Evolutionary conservation across 208 protist genomes (phyloP).

Genomic region (Leishmania tarentolae): DNA sequence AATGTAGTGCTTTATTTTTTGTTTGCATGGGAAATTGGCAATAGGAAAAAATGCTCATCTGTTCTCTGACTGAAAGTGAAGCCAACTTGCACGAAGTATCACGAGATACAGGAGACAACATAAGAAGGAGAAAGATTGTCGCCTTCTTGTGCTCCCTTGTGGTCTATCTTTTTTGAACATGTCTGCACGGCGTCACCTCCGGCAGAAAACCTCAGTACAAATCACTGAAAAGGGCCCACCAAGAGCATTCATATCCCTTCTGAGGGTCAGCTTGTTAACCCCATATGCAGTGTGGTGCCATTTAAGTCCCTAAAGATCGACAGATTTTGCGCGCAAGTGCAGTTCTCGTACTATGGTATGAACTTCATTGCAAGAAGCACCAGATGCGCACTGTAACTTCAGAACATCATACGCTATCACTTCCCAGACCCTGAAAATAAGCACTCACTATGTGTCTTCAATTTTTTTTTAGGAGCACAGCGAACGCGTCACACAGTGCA

Average conservation of each 20-base stretch:
- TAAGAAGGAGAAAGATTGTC: constrained; percentile 42
- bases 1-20: not conserved
- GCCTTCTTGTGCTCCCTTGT: constrained; percentile 31
- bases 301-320: constrained; percentile 27
- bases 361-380: constrained; percentile 22
- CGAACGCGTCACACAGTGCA: constrained; percentile 29
- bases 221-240: constrained; percentile 19
- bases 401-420: constrained; percentile 26
- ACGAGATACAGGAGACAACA: constrained; percentile 17
- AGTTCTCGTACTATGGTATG: constrained; percentile 35
- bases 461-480: constrained; percentile 32
- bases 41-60: constrained; percentile 9
- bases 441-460: constrained; percentile 40
- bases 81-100: constrained; percentile 16
- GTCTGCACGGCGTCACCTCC: constrained; percentile 37
- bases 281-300: constrained; percentile 41
- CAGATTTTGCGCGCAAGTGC: constrained; percentile 17
- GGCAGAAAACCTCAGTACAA: constrained; percentile 42
- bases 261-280: constrained; percentile 50
- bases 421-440: constrained; percentile 25
- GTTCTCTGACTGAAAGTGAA: constrained; percentile 22
- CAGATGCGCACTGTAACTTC: constrained; percentile 14
- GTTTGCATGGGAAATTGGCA: constrained; percentile 10
- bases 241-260: constrained; percentile 29
- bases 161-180: constrained; percentile 24